phyloP scores from a whole-genome alignment of 495 filamentous ascomycete genomes.

The Elasticomyces elasticus region DNA sequence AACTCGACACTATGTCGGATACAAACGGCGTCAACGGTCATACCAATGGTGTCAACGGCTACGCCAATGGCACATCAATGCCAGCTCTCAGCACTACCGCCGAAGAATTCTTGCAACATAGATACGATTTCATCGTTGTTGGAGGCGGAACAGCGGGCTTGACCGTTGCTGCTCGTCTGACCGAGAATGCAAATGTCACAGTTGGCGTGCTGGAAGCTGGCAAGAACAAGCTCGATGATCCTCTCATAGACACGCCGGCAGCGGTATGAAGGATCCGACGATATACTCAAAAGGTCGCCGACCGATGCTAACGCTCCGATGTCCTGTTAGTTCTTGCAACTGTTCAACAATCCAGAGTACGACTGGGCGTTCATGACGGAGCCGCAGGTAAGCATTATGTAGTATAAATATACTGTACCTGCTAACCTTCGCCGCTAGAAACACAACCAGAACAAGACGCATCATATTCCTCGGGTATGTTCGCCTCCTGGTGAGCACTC shows the following conservation, averaged over 20 bases:
- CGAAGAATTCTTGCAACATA: constrained; percentile 9
- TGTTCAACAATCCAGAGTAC: constrained; percentile 32
- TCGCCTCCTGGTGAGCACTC: no score
- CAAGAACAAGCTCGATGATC: constrained; percentile 32
- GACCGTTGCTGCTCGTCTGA: constrained; percentile 25
- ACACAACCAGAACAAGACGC: constrained; percentile 17
- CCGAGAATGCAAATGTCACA: constrained; percentile 26
- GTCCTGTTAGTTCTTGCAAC: constrained; percentile 36
- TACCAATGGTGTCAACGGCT: constrained; percentile 8
- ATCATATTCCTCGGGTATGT: constrained; percentile 31
- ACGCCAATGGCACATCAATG: neutral
- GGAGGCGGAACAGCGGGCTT: constrained; percentile 26
- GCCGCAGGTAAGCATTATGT: constrained; percentile 31
- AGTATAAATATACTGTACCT: no score
- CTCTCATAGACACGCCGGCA: constrained; percentile 36
- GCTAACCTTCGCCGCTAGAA: no score
- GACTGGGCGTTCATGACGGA: constrained; percentile 40
- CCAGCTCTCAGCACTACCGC: constrained; percentile 8
- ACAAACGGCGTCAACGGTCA: neutral
- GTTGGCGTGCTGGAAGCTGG: constrained; percentile 44
- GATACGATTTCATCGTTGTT: constrained; percentile 23
- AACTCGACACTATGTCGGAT: no score
- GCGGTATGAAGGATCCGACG: no score
- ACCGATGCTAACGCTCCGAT: no score
- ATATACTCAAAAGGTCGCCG: no score